These are phyloP conservation scores for Arthroderma sp. DNA, from an alignment of 2,329 filamentous ascomycete species.

Conservation along the genomic window DNA sequence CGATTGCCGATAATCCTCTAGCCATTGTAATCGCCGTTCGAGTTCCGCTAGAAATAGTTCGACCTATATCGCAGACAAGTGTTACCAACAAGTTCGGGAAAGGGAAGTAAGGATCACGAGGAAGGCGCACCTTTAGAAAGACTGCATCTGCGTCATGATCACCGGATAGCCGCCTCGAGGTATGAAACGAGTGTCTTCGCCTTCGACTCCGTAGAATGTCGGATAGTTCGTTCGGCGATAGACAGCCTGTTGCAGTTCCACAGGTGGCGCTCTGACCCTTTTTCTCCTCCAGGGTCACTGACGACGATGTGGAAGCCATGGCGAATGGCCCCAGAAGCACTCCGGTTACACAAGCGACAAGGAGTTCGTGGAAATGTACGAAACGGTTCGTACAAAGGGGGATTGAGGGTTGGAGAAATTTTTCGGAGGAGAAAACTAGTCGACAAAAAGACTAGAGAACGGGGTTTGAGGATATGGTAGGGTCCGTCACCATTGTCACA, in stretches of 20 bases:
- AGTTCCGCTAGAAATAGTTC: conserved; percentile 57
- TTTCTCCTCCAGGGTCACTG: conserved; percentile 27
- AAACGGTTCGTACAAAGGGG: too few relatives aligned
- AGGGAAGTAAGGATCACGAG: background rate
- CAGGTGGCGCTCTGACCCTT: conserved; percentile 8
- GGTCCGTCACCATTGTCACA: too few relatives aligned
- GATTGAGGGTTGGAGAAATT: too few relatives aligned
- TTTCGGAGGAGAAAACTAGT: too few relatives aligned
- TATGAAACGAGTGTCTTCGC: conserved; percentile 34
- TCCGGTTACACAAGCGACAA: too few relatives aligned
- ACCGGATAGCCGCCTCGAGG: conserved; percentile 27
- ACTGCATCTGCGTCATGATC: conserved; percentile 34
- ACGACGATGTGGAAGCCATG: conserved; percentile 29
- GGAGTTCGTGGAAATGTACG: too few relatives aligned
- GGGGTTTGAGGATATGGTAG: too few relatives aligned
- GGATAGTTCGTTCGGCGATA: conserved; percentile 21
- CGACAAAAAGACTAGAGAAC: too few relatives aligned
- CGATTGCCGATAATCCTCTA: conserved; percentile 77
- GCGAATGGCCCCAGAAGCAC: background rate
- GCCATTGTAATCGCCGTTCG: conserved; percentile 70
- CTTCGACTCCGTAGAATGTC: conserved; percentile 26
- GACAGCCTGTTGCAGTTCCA: conserved; percentile 15
- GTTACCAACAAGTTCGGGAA: background rate
- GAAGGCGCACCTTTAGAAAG: conserved; percentile 26
- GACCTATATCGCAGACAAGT: conserved; percentile 18